A percentile compares a stretch with the other conserved stretches of the same genome.
phyloP scores from a whole-genome alignment of 805 yeast genomes.

The Pichia phayaonensis region DNA sequence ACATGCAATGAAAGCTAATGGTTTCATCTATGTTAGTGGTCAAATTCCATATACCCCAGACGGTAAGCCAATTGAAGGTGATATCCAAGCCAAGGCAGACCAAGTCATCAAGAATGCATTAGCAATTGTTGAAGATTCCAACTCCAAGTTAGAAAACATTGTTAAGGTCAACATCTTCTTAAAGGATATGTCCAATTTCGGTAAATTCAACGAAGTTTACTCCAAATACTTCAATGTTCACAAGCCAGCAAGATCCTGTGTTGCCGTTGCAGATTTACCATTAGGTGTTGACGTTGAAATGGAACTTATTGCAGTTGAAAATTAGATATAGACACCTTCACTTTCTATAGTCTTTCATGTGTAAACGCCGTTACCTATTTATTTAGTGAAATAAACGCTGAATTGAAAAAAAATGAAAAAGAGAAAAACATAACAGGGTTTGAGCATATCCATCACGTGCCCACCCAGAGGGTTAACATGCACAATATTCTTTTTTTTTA shows the following conservation, averaged over 20 bases:
- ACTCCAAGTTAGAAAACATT: conserved; percentile 74
- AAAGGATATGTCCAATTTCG: conserved; percentile 84
- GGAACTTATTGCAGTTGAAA: conserved; percentile 85
- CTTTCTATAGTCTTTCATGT: background rate
- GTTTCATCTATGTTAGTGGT: conserved; percentile 87
- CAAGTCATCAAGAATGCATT: conserved; percentile 62
- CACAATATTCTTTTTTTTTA: no score
- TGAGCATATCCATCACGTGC: no score
- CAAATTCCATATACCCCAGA: conserved; percentile 88
- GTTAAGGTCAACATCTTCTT: conserved; percentile 87
- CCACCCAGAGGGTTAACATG: no score
- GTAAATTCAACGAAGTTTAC: conserved; percentile 79
- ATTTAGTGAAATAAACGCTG: background rate
- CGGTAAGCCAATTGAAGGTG: conserved; percentile 70
- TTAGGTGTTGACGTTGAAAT: conserved; percentile 82
- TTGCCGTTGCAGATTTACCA: conserved; percentile 89
- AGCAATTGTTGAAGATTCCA: conserved; percentile 74
- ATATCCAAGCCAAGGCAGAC: conserved; percentile 70
- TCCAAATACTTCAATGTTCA: conserved; percentile 65
- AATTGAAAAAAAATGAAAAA: no score
- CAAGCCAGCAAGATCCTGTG: conserved; percentile 97
- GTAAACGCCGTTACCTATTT: background rate
- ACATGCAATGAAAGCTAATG: conserved; percentile 89
- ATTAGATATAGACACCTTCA: conserved; percentile 12
- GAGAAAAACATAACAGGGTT: no score